These are phyloP conservation scores for Stellera chamaejasme DNA, from an alignment of 345 rosid species.

Conservation along the genomic window DNA sequence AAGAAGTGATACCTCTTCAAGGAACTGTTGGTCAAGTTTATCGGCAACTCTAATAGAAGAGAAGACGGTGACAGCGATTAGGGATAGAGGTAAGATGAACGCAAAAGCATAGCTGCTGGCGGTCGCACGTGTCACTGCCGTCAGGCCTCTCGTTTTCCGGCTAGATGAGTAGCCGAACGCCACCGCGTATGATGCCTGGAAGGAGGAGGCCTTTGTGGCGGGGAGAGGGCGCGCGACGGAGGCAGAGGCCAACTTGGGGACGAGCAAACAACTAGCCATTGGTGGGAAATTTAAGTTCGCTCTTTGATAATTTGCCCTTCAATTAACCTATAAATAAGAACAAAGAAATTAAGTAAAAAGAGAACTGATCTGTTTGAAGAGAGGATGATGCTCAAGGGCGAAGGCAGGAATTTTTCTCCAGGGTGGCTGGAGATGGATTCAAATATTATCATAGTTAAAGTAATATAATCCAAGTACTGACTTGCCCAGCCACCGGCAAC, in stretches of 20 bases:
- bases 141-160: slow-evolving; percentile 23
- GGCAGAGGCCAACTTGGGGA: slow-evolving; percentile 23
- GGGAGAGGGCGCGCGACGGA: slow-evolving; percentile 14
- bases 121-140: slow-evolving; percentile 55
- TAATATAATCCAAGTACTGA: too few species aligned
- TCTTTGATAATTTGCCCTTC: too few species aligned
- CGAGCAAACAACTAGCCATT: slow-evolving; percentile 41
- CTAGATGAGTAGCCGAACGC: slow-evolving; percentile 7
- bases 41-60: slow-evolving; percentile 60
- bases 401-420: too few species aligned
- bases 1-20: slow-evolving; percentile 53
- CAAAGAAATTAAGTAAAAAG: too few species aligned
- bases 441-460: too few species aligned
- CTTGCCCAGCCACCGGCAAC: too few species aligned
- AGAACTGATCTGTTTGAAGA: too few species aligned
- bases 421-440: too few species aligned
- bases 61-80: slow-evolving; percentile 55
- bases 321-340: too few species aligned
- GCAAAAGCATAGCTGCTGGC: slow-evolving; percentile 59
- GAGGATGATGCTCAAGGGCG: too few species aligned
- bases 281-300: too few species aligned
- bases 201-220: slow-evolving; percentile 6
- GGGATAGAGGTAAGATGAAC: slow-evolving; percentile 57
- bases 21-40: slow-evolving; percentile 56
- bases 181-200: slow-evolving; percentile 8